Evolutionary conservation across 73 alveolate genomes (phyloP).

Genomic region (Paramecium pentaurelia): DNA sequence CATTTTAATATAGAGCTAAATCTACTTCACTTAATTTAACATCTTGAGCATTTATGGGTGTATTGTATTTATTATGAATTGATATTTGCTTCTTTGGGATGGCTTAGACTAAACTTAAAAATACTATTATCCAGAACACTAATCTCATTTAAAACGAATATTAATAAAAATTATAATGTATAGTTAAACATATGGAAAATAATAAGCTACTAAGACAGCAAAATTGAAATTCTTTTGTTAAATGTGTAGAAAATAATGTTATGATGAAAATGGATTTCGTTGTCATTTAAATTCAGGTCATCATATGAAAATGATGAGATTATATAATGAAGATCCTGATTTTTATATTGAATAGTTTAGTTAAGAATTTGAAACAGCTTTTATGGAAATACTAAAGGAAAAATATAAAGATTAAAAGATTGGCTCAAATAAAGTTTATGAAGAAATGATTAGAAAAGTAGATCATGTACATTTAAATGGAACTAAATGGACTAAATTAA

Average conservation of each 20-base stretch:
- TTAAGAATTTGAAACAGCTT: slow-evolving; percentile 50
- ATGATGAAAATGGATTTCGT: slow-evolving; percentile 61
- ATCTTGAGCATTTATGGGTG: neutral
- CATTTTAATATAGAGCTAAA: neutral
- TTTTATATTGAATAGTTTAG: slow-evolving; percentile 39
- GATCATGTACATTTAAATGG: slow-evolving; percentile 62
- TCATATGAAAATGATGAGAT: slow-evolving; percentile 60
- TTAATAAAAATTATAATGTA: neutral
- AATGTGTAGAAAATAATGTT: slow-evolving; percentile 53
- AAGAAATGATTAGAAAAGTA: slow-evolving; percentile 51
- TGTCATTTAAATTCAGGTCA: slow-evolving; percentile 54
- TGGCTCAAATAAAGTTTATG: slow-evolving; percentile 50
- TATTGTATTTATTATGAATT: neutral
- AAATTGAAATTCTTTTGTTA: slow-evolving; percentile 51
- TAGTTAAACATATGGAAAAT: slow-evolving; percentile 39
- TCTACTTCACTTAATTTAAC: slow-evolving; percentile 30
- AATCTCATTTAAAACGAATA: neutral
- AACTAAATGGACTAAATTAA: slow-evolving; percentile 57
- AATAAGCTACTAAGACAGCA: slow-evolving; percentile 24
- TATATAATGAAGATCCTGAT: slow-evolving; percentile 55
- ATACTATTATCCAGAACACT: neutral
- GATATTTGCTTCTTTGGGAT: neutral
- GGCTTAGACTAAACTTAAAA: neutral
- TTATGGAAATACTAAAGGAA: slow-evolving; percentile 29
- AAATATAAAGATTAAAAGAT: slow-evolving; percentile 10